phyloP scores from a whole-genome alignment of 2,329 filamentous ascomycete species.

The Trichoderma cornu-damae region DNA sequence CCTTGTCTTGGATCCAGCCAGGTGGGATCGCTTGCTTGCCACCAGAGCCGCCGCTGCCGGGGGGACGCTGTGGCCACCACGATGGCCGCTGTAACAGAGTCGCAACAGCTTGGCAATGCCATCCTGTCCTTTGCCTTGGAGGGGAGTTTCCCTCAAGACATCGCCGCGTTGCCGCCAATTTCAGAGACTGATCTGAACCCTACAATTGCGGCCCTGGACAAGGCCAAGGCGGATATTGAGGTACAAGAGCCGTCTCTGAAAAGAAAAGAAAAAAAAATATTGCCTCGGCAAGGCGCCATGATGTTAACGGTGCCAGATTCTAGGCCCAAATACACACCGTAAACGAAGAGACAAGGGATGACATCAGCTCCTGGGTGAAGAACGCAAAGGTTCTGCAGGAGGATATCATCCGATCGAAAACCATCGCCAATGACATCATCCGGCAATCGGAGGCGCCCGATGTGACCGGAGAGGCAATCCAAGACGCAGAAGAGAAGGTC shows the following conservation, averaged over 20 bases:
- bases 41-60: neutral
- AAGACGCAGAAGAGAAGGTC: conserved; percentile 50
- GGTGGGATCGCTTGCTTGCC: neutral
- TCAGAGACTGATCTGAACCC: conserved; percentile 37
- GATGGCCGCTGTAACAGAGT: conserved; percentile 32
- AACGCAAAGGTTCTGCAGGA: conserved; percentile 80
- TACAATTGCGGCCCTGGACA: conserved; percentile 36
- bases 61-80: conserved; percentile 9
- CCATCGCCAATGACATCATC: conserved; percentile 75
- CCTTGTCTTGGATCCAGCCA: neutral
- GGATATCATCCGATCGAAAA: conserved; percentile 76
- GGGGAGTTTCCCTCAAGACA: conserved; percentile 39
- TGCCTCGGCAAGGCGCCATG: too few relatives aligned
- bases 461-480: conserved; percentile 47
- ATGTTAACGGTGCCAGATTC: neutral
- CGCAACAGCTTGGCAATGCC: conserved; percentile 36
- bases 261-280: too few relatives aligned
- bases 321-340: conserved; percentile 64
- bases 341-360: conserved; percentile 69
- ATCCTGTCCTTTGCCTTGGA: conserved; percentile 39
- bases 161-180: conserved; percentile 35
- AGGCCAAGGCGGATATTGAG: conserved; percentile 37
- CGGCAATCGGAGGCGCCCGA: conserved; percentile 64
- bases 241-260: conserved; percentile 25
- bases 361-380: conserved; percentile 79